Evolutionary conservation across 768 basidiomycete species (phyloP).

Genomic region (Kwoniella sp.): DNA sequence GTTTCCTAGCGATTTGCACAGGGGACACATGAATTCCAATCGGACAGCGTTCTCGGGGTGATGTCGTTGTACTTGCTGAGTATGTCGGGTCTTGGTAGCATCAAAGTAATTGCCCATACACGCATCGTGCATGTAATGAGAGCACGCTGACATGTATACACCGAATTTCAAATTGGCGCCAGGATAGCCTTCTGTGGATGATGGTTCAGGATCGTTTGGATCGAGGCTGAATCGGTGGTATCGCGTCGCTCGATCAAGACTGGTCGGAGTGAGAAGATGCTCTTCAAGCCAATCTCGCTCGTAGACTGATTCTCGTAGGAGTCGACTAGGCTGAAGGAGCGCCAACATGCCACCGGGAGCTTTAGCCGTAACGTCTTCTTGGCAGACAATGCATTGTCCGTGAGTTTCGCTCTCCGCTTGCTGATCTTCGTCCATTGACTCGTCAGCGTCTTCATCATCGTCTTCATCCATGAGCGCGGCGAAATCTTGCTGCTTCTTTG

Average conservation of each 20-base stretch:
- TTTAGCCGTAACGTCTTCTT: constrained; percentile 78
- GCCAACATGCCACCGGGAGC: constrained; percentile 83
- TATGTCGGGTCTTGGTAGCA: constrained; percentile 83
- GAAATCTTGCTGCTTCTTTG: constrained; percentile 68
- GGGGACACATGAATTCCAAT: constrained; percentile 91
- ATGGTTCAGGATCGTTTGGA: constrained; percentile 32
- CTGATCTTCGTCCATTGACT: constrained; percentile 59
- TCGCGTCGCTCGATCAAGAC: constrained; percentile 64
- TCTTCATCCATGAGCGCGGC: constrained; percentile 73
- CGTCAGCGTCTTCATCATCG: constrained; percentile 61
- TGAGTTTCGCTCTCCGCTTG: constrained; percentile 63
- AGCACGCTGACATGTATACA: constrained; percentile 82
- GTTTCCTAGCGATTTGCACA: constrained; percentile 96
- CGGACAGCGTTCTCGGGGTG: constrained; percentile 93
- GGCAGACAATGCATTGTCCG: constrained; percentile 97
- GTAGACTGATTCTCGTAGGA: constrained; percentile 74
- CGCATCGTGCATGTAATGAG: constrained; percentile 93
- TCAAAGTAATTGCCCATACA: constrained; percentile 89
- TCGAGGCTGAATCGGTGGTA: constrained; percentile 35
- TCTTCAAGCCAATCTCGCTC: constrained; percentile 67
- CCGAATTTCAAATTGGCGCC: constrained; percentile 73
- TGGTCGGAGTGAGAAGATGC: constrained; percentile 64
- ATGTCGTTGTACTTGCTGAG: constrained; percentile 82
- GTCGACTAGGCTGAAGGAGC: constrained; percentile 80
- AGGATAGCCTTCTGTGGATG: constrained; percentile 51